Conservation (phyloP, 2,329 filamentous ascomycete species). For the Diaporthe vexans region DNA sequence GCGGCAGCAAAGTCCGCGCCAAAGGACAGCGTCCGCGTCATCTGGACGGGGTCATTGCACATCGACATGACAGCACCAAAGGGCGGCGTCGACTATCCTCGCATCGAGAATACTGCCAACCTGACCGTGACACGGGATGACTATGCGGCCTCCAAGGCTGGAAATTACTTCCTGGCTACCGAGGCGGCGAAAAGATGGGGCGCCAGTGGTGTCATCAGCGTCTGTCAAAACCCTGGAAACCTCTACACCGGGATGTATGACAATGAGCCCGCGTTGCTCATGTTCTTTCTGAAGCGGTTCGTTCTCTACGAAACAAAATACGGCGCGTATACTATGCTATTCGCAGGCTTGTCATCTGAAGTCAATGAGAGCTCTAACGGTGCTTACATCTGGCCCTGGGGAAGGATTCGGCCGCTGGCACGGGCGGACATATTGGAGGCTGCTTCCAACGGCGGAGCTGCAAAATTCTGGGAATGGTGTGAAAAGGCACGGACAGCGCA, state of each 20-base stretch:
- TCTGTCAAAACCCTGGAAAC: constrained; percentile 22
- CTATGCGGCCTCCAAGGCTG: constrained; percentile 27
- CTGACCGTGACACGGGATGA: constrained; percentile 18
- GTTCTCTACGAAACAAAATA: constrained; percentile 23
- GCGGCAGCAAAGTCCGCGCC: constrained; percentile 21
- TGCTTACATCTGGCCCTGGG: constrained; percentile 24
- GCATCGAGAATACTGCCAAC: constrained; percentile 3
- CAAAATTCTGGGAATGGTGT: constrained; percentile 26
- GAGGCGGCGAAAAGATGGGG: constrained; percentile 22
- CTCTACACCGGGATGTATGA: constrained; percentile 15
- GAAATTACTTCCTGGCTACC: constrained; percentile 16
- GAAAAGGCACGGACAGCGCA: constrained; percentile 10
- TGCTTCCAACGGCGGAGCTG: constrained; percentile 16
- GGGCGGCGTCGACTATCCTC: constrained; percentile 13
- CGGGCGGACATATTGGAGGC: constrained; percentile 29
- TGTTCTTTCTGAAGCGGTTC: constrained; percentile 14
- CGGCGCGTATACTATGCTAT: constrained; percentile 19
- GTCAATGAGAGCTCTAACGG: constrained; percentile 1
- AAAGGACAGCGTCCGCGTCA: constrained; percentile 14
- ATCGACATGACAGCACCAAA: constrained; percentile 27
- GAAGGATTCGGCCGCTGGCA: constrained; percentile 12
- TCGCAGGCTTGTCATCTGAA: constrained; percentile 20
- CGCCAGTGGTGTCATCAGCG: constrained; percentile 6
- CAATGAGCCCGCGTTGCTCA: constrained; percentile 9
- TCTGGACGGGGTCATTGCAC: constrained; percentile 19